Evolutionary conservation across 2,329 filamentous ascomycete species (phyloP), one percentile per base, ranked within the genome.

Genomic region (Capronia coronata): DNA sequence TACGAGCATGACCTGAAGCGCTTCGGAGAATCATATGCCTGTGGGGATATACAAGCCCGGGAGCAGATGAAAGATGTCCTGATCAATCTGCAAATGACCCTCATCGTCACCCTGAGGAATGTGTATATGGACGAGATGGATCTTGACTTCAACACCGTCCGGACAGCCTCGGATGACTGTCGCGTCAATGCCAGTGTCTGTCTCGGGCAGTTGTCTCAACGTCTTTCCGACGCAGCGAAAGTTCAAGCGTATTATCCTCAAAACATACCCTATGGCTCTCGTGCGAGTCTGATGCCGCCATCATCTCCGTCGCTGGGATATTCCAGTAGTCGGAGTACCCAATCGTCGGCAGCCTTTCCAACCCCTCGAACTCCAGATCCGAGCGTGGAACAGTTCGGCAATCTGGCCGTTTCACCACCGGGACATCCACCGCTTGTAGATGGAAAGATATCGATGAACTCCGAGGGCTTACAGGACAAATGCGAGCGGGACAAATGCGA

Each of bases 41-140:
- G 55, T 22, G 68, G 68, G 6, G 68, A 71, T 51, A 59, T 59
- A 30, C 60, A 63, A 35, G 65, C 68, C 14, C 60, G 65, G 1
- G 66, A 70, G 43, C 60, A 65, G 34, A 59, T 71, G 53, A 68
- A 68, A 52, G 65, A 68, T 50, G 66, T 71, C 34, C 59, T 69
- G 25, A 67, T 67, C 45, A 62, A 60, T 27, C 59, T 71, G 1
- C 67, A 71, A 52, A 54, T 63, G 35, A 61, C 61, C 1, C 48
- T 71, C 19, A 58, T 70, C 23, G 58, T 59, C 16, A 63, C 63
- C 18, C 62, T 71, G 8, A 62, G 63, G 3, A 58, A 54, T 16
- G 61, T 65, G 6, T 62, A 58, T 37, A 57, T 64, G 40, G 62
- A 65, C 25, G 62, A 65, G 40, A 58, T 55, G 8, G 56, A 59